Base-by-base conservation (phyloP, 441 rosid genomes). In the Adansonia grandidieri region DNA sequence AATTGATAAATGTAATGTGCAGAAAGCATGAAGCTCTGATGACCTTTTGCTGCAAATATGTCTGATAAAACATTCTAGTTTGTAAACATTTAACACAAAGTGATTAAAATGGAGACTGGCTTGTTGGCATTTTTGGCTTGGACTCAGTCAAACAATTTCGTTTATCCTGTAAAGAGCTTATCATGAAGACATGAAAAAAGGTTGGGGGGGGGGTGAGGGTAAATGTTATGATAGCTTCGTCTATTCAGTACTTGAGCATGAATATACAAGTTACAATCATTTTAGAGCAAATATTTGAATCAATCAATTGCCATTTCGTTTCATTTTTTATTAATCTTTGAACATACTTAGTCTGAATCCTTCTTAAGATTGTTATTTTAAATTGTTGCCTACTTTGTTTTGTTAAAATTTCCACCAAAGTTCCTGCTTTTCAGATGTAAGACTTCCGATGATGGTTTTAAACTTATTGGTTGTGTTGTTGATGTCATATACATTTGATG, bases 61-160 rank as follows among this genome's bases (percentile, higher is more conserved):
- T 47, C 45, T 50, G 60, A 50, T 48, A 22, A 50, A 50, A 69
- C 14, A 24, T 22, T 48, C 17, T 70, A 70, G 60, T 24, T 22
- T 50, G 37, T 69, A 24, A 24, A 50, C 74, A 70, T 50, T 70
- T 48, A 69, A 6, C 45, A 71, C 11, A 24, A 69, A 69, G 20
- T 71, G 74, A 70, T 70, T 24, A 48, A 70, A 71, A 71, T 50
- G 22, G 44, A 71, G 28, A 71, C 24, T 63, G 68, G 45, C 3
- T 58, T 20, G 37, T 54, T 66, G 6, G 60, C 75, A 37, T 53
- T 54, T 53, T 42, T 66, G 50, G 50, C 17, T 71, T 69, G 73
- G 73, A 62, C 54, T 69, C 14, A 15, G 44, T 22, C 19, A 14
- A 48, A 70, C 73, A 48, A 13, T 70, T 50, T 48, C 24, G 17